Base-by-base conservation (phyloP, 2,329 filamentous ascomycete genomes). In the Magnaporthales sp. region DNA sequence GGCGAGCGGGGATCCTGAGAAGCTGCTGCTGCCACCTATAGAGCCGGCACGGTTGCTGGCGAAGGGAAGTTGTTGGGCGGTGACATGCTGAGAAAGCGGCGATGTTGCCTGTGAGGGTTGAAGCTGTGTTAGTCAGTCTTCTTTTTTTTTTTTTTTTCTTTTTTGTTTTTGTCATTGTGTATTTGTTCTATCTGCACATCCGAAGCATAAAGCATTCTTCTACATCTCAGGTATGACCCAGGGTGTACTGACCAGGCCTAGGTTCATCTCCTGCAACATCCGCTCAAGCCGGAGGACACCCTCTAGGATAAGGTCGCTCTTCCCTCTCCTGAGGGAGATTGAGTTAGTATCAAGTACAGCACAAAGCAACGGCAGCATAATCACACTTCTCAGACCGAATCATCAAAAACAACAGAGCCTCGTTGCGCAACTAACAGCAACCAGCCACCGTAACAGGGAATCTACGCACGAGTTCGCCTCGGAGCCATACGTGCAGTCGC, bases 231-330 rank as follows among this genome's bases (percentile, higher is more conserved):
- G n/a, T n/a, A n/a, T n/a, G n/a, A n/a, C n/a, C n/a, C n/a, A n/a
- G n/a, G 11, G 3, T 11, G 26, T n/a, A 69, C 74, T 74, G 54
- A 80, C 79, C 66, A 83, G 72, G 26, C 73, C 76, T 26, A 76
- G 72, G 65, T 78, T 79, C 68, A 84, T 76, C 67, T 83, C 79
- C 24, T 80, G 76, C 4, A 84, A 74, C 11, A 79, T 74, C 64
- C 74, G 78, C 69, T 84, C 82, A 24, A 83, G 78, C 15, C 82
- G 75, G 1, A 83, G 70, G 3, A 83, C 80, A 5, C 81, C 80
- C 67, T 83, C 81, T 2, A 84, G 76, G 26, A 84, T 83, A 62
- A 83, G 73, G 67, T 84, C 82, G 60, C 78, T 83, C 70, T 84
- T 84, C 31, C 64, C 64, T 26, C 64, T 58, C 54, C 64, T 65